Base-by-base conservation (phyloP, 352 stramenopile genomes). In the Phytopythium delawarense region DNA sequence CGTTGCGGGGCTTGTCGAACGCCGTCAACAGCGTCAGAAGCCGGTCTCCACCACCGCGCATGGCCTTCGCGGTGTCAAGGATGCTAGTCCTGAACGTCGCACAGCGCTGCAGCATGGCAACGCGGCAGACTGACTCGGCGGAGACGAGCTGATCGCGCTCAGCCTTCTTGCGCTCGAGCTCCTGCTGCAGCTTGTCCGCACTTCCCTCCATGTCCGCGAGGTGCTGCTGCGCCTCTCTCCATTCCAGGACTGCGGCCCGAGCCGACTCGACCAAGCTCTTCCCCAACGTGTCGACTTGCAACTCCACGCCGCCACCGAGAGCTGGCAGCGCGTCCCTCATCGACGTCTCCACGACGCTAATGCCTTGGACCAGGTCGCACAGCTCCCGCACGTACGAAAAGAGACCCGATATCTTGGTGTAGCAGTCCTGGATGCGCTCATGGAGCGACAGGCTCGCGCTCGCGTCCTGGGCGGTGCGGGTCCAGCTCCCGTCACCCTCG, bases 271-370 rank as follows among this genome's bases (percentile, higher is more conserved):
- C 45, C 39, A 84, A 30, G 2, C 21, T 73, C 32, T 65, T 66
- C 0, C 78, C 78, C 12, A 78, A 57, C 51, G 50, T 42, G 63
- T 86, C 65, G n/a, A 88, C 78, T 60, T 85, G 74, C n/a, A 88
- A 60, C 25, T 80, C 65, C 8, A 70, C 59, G 1, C 64, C 39
- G 4, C 12, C 34, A 7, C 57, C 53, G 12, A 55, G 32, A 37
- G 56, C 44, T 25, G 54, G 45, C 16, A 54, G 46, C 4, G 39
- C 8, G 15, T 81, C 75, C 4, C 65, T 44, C 7, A 55, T 73
- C 23, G 78, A 87, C 23, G 74, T 80, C 52, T 87, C 78, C 34
- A 81, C 63, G 16, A 84, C 65, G 57, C 67, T 74, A 25, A 85
- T 65, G 46, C 78, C 78, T 40, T 87, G 73, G 23, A 87, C 75